Conservation (phyloP, 768 basidiomycete species). For the Tulasnella sp. region DNA sequence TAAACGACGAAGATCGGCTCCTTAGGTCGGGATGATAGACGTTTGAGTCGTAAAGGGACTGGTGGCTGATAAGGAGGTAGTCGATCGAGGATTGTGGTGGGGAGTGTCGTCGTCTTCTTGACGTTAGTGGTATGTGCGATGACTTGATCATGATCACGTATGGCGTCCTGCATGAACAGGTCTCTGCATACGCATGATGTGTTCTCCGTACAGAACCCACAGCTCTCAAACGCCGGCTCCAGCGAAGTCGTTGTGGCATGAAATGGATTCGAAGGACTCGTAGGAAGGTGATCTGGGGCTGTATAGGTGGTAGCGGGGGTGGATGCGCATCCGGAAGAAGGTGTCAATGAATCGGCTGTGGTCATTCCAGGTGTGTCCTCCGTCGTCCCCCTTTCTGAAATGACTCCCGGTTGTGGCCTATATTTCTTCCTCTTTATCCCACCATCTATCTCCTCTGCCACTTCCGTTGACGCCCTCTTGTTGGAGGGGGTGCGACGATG, state of each 20-base stretch:
- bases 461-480: conserved; percentile 1
- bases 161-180: conserved; percentile 21
- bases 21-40: conserved; percentile 23
- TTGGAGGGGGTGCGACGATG: neutral
- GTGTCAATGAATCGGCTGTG: too few species aligned
- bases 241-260: too few species aligned
- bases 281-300: too few species aligned
- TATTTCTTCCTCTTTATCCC: neutral
- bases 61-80: conserved; percentile 72
- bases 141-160: neutral
- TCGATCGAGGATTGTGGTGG: conserved; percentile 56
- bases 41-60: conserved; percentile 59
- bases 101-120: too few species aligned
- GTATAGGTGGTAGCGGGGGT: too few species aligned
- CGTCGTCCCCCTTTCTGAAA: too few species aligned
- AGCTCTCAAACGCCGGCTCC: conserved; percentile 29
- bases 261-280: too few species aligned
- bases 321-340: too few species aligned
- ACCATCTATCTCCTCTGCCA: neutral
- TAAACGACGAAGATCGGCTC: neutral
- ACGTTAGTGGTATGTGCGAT: neutral
- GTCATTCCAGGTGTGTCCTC: too few species aligned
- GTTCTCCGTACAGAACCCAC: conserved; percentile 64
- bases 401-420: too few species aligned
- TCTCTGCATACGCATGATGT: conserved; percentile 72